phyloP scores from a whole-genome alignment of 2,329 filamentous ascomycete species.

The Aphanoascus verrucosus region DNA sequence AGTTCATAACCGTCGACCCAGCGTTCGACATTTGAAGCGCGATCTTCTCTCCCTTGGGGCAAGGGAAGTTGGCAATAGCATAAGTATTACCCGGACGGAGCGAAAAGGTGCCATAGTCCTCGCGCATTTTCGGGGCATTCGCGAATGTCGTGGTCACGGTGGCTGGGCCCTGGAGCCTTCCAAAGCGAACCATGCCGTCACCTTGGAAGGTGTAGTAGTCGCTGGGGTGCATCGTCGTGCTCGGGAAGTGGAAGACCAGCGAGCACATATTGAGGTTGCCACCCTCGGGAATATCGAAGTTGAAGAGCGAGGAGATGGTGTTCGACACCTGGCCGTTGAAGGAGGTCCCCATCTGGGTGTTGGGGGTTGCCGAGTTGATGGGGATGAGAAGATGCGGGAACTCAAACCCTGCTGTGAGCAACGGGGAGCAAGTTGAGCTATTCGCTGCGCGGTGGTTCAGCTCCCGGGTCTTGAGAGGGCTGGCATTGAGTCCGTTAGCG shows the following conservation, averaged over 20 bases:
- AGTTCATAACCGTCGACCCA: slow-evolving; percentile 45
- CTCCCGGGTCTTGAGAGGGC: neutral
- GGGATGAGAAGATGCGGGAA: slow-evolving; percentile 55
- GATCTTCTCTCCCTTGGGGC: slow-evolving; percentile 44
- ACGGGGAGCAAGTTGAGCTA: slow-evolving; percentile 33
- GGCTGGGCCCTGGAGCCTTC: slow-evolving; percentile 40
- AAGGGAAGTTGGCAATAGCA: slow-evolving; percentile 44
- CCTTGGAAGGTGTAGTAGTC: slow-evolving; percentile 48
- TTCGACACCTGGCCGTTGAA: slow-evolving; percentile 47
- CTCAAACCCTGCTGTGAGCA: slow-evolving; percentile 40
- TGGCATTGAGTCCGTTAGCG: slow-evolving; percentile 4
- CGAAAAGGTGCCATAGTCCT: slow-evolving; percentile 36
- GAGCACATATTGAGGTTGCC: slow-evolving; percentile 51
- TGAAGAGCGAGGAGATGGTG: slow-evolving; percentile 51
- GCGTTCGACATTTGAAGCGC: slow-evolving; percentile 43
- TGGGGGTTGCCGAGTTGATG: slow-evolving; percentile 45
- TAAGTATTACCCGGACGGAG: slow-evolving; percentile 47
- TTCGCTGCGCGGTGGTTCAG: neutral
- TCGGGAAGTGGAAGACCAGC: slow-evolving; percentile 55
- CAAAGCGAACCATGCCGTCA: slow-evolving; percentile 45
- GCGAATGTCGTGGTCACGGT: slow-evolving; percentile 43
- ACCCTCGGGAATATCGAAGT: slow-evolving; percentile 55
- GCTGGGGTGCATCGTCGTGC: slow-evolving; percentile 47
- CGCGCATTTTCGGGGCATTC: slow-evolving; percentile 40
- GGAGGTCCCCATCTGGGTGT: slow-evolving; percentile 43